phyloP scores from a whole-genome alignment of 352 stramenopile species.

The Globisporangium polare region DNA sequence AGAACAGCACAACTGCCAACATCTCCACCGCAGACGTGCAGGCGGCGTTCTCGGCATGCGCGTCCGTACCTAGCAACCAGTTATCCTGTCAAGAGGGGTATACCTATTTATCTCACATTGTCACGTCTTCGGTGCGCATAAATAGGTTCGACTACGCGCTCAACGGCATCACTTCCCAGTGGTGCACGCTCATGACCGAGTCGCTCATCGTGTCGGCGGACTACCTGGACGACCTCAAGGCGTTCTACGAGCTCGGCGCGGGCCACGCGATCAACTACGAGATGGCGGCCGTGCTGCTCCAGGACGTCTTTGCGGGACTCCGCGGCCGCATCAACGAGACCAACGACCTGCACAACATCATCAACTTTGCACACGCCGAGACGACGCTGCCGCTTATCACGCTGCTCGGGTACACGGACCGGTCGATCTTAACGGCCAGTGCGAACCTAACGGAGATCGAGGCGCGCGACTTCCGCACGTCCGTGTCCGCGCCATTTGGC shows the following conservation, averaged over 20 bases:
- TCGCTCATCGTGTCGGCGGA: slow-evolving; percentile 45
- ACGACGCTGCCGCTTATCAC: slow-evolving; percentile 68
- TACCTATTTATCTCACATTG: background rate
- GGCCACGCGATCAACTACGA: slow-evolving; percentile 74
- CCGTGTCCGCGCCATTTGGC: slow-evolving; percentile 53
- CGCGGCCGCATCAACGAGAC: slow-evolving; percentile 33
- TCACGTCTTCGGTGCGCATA: background rate
- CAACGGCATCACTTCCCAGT: slow-evolving; percentile 43
- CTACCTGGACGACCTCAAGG: slow-evolving; percentile 63
- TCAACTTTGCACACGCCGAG: slow-evolving; percentile 73
- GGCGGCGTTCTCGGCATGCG: slow-evolving; percentile 56
- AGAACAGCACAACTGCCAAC: slow-evolving; percentile 1
- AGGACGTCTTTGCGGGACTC: slow-evolving; percentile 50
- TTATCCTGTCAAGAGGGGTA: background rate
- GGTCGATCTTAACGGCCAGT: slow-evolving; percentile 28
- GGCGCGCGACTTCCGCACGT: slow-evolving; percentile 49
- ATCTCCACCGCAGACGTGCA: slow-evolving; percentile 40
- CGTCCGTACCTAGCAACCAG: slow-evolving; percentile 27
- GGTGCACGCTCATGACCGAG: slow-evolving; percentile 54
- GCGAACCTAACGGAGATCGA: slow-evolving; percentile 36
- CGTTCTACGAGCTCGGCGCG: slow-evolving; percentile 58
- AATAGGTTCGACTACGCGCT: slow-evolving; percentile 61
- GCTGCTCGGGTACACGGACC: slow-evolving; percentile 51
- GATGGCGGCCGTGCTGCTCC: slow-evolving; percentile 60
- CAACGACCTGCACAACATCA: slow-evolving; percentile 33